These are phyloP conservation scores for Metschnikowia baotianmanensis DNA, from an alignment of 805 yeast genomes.

Conservation along the genomic window DNA sequence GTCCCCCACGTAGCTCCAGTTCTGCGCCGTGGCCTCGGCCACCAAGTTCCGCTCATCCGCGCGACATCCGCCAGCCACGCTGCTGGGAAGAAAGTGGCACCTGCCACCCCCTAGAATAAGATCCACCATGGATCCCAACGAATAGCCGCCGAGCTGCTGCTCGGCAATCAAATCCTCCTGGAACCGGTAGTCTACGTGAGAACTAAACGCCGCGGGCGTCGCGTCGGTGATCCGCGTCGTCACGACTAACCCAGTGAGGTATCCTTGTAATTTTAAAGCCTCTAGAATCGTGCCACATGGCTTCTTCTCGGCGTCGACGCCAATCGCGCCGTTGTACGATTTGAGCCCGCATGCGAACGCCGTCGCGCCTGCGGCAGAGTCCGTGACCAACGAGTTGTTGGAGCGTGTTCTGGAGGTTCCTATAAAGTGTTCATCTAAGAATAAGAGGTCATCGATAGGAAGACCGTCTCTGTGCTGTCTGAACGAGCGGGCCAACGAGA, in stretches of 20 bases:
- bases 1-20: conserved; percentile 60
- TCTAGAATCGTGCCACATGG: conserved; percentile 91
- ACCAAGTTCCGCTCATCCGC: conserved; percentile 67
- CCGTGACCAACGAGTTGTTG: conserved; percentile 74
- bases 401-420: conserved; percentile 88
- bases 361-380: conserved; percentile 97
- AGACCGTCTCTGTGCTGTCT: conserved; percentile 59
- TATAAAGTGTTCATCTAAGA: conserved; percentile 65
- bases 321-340: conserved; percentile 88
- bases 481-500: conserved; percentile 76
- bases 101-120: conserved; percentile 90
- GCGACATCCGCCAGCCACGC: conserved; percentile 61
- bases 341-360: conserved; percentile 85
- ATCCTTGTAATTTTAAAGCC: conserved; percentile 80
- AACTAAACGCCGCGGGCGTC: conserved; percentile 85
- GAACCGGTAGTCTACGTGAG: conserved; percentile 73
- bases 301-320: conserved; percentile 61
- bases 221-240: conserved; percentile 94
- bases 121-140: conserved; percentile 77
- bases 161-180: conserved; percentile 85
- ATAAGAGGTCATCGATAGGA: conserved; percentile 52
- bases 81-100: conserved; percentile 67
- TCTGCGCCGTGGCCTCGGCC: conserved; percentile 52
- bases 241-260: conserved; percentile 84
- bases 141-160: conserved; percentile 80